Evolutionary conservation across 2,329 filamentous ascomycete species (phyloP), one percentile per base, ranked within the genome.

Genomic region (Alternaria ethzedia): DNA sequence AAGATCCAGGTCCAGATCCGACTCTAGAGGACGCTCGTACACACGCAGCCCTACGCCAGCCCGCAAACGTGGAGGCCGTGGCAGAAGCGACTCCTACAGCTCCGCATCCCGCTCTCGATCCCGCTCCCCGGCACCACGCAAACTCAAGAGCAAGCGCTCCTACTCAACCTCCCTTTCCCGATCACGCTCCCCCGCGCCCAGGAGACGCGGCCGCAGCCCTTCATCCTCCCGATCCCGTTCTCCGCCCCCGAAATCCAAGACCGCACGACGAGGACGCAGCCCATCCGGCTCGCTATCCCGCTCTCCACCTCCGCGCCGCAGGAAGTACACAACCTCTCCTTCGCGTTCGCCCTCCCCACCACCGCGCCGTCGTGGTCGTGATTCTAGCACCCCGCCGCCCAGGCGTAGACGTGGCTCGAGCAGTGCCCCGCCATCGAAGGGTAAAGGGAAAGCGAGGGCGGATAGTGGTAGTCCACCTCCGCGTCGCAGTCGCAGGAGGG

Each of bases 21-120:
- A 71, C 49, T 77, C 76, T 3, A 54, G 74, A 49, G 74, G 73
- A 9, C 66, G 76, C 10, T 77, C 74, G 2, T 76, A 76, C 65
- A 71, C 72, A 6, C 70, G 74, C 54, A 76, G 72, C 58, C 64
- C 69, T 13, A 73, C 75, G n/a, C 73, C 69, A 36, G 67, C 65
- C 47, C 75, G 70, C 15, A 70, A 64, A 50, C 70, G 70, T 56
- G 65, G 66, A 50, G 61, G 55, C 21, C 74, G 73, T 41, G 65
- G 64, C 17, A 61, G 69, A 13, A 73, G 69, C 30, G 63, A 57
- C 25, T 74, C 68, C 12, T 75, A 67, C 54, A 60, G 54, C 17
- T 72, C 71, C 3, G 61, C 59, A 44, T 76, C 74, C 9, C 71
- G 69, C 51, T 73, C 70, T 5, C 71, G 68, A n/a, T 72, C 70